Conservation (phyloP, 768 basidiomycete genomes). For the Arthromyces matolae region DNA sequence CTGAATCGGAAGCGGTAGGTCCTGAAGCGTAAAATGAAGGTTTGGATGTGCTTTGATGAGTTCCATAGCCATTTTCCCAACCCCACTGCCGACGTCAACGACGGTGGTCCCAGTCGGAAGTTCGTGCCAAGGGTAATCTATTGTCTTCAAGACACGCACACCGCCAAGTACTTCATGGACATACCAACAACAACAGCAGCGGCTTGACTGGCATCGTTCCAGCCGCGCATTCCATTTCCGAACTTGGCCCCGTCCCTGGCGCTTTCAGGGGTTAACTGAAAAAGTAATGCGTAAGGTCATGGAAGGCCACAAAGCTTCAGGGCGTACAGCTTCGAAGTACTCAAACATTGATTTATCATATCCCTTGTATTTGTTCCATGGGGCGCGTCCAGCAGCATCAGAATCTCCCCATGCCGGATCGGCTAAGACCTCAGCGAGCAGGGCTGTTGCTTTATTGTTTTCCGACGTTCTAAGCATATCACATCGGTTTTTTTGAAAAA, state of each 20-base stretch:
- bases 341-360: slow-evolving; percentile 8
- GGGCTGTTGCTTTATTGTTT: slow-evolving; percentile 9
- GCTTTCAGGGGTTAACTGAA: slow-evolving; percentile 14
- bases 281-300: neutral
- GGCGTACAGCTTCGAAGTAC: slow-evolving; percentile 10
- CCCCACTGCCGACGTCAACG: slow-evolving; percentile 39
- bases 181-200: slow-evolving; percentile 21
- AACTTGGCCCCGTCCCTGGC: slow-evolving; percentile 23
- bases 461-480: slow-evolving; percentile 13
- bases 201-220: slow-evolving; percentile 21
- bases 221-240: slow-evolving; percentile 28
- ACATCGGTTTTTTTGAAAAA: no score
- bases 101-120: slow-evolving; percentile 25
- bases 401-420: slow-evolving; percentile 32
- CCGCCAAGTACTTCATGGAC: neutral
- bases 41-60: slow-evolving; percentile 31
- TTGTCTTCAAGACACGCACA: neutral
- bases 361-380: slow-evolving; percentile 15
- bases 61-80: slow-evolving; percentile 31
- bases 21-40: slow-evolving; percentile 36
- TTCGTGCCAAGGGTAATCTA: slow-evolving; percentile 35
- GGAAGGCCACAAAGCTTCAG: neutral
- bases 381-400: slow-evolving; percentile 11
- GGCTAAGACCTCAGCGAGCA: slow-evolving; percentile 32
- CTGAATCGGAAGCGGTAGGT: slow-evolving; percentile 27